Conservation (phyloP, 2,329 filamentous ascomycete species). For the Microsporum ferrugineum region DNA sequence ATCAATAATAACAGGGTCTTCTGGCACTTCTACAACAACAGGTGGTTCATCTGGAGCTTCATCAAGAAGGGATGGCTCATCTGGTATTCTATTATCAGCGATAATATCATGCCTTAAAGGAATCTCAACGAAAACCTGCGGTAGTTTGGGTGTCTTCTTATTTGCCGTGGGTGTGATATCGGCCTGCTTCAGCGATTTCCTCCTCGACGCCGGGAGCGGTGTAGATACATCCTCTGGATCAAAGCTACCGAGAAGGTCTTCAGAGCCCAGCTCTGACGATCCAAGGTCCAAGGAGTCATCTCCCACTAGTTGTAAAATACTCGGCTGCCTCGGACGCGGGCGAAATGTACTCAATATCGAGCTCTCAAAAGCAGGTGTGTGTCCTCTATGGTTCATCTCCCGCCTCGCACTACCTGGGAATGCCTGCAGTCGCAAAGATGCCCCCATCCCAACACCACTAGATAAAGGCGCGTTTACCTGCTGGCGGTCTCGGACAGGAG, state of each 20-base stretch:
- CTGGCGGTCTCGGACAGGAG: background rate
- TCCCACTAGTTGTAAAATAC: slow-evolving; percentile 36
- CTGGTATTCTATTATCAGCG: background rate
- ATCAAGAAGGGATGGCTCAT: background rate
- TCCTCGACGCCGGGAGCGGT: slow-evolving; percentile 28
- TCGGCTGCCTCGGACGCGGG: slow-evolving; percentile 33
- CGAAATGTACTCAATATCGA: slow-evolving; percentile 37
- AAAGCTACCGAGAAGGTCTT: slow-evolving; percentile 34
- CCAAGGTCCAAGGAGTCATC: slow-evolving; percentile 26
- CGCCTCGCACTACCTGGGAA: slow-evolving; percentile 16
- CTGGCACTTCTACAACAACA: background rate
- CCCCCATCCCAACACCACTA: background rate
- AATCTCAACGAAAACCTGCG: background rate
- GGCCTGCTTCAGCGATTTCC: slow-evolving; percentile 19
- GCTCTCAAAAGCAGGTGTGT: slow-evolving; percentile 32
- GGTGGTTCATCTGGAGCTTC: background rate
- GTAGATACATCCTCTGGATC: slow-evolving; percentile 37
- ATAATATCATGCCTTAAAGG: background rate
- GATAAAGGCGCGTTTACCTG: background rate
- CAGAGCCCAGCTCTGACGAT: slow-evolving; percentile 15
- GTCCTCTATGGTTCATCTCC: slow-evolving; percentile 10
- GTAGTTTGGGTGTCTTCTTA: background rate
- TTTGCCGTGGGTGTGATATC: background rate
- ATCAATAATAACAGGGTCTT: background rate
- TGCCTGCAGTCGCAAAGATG: background rate